Percentiles rank a stretch among this genome's conserved stretches.
Evolutionary conservation across 768 basidiomycete genomes (phyloP).

Genomic region (Leccinum broughii): DNA sequence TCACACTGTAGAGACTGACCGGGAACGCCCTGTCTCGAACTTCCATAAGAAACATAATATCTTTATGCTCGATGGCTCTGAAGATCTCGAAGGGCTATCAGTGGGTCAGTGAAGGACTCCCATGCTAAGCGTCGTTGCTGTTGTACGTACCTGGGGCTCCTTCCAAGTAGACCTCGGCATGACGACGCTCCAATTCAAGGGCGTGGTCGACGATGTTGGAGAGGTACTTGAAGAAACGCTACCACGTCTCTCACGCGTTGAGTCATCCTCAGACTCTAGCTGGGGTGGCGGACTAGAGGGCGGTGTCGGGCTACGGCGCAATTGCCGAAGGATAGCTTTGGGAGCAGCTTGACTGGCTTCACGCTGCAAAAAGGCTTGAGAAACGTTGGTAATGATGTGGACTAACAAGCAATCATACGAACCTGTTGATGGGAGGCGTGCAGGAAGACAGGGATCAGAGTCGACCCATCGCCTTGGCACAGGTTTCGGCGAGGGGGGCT

Average conservation of each 20-base stretch:
- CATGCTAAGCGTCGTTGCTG: not conserved
- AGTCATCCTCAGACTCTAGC: conserved; percentile 16
- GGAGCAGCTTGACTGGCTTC: conserved; percentile 66
- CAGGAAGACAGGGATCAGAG: conserved; percentile 61
- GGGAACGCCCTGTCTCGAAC: conserved; percentile 77
- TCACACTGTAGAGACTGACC: conserved; percentile 43
- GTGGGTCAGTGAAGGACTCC: not conserved
- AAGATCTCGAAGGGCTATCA: conserved; percentile 65
- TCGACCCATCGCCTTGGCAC: conserved; percentile 40
- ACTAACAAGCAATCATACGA: conserved; percentile 24
- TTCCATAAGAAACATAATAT: conserved; percentile 83
- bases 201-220: conserved; percentile 22
- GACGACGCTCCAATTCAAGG: conserved; percentile 16
- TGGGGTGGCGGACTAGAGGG: conserved; percentile 24
- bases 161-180: conserved; percentile 40
- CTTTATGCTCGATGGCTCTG: conserved; percentile 81
- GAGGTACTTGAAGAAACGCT: conserved; percentile 23
- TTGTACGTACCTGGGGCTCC: conserved; percentile 49
- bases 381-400: conserved; percentile 24
- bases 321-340: conserved; percentile 54
- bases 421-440: conserved; percentile 69
- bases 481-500: conserved; percentile 21
- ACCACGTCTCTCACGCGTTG: conserved; percentile 11
- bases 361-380: conserved; percentile 65
- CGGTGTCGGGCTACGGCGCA: conserved; percentile 47